These are phyloP conservation scores for Sclerotinia borealis DNA, from an alignment of 2,329 filamentous ascomycete species.

Conservation along the genomic window DNA sequence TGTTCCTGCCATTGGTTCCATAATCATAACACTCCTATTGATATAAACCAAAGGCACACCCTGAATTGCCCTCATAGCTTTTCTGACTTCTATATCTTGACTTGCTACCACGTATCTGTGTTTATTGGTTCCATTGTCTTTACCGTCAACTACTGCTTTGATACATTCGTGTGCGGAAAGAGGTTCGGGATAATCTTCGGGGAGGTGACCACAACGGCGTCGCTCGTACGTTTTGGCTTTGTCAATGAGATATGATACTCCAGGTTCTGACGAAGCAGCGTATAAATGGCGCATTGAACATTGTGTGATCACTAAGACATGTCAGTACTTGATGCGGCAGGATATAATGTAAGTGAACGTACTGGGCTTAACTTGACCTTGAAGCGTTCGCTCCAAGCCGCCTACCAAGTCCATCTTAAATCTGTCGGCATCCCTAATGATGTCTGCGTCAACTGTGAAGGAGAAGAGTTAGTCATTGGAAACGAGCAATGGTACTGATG, in stretches of 20 bases:
- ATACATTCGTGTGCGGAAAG: constrained; percentile 66
- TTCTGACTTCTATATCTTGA: constrained; percentile 60
- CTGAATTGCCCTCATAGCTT: constrained; percentile 57
- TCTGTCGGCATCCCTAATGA: constrained; percentile 72
- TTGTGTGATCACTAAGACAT: constrained; percentile 63
- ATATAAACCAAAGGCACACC: constrained; percentile 77
- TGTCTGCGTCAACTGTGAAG: constrained; percentile 67
- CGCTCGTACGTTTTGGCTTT: constrained; percentile 71
- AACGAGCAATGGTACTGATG: background rate
- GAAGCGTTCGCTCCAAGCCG: constrained; percentile 73
- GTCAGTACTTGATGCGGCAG: constrained; percentile 8
- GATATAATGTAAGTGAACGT: constrained; percentile 31
- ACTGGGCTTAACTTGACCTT: constrained; percentile 80
- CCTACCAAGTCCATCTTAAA: constrained; percentile 87
- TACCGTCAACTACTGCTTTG: constrained; percentile 70
- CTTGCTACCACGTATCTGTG: constrained; percentile 73
- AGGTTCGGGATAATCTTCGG: constrained; percentile 63
- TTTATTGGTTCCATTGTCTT: constrained; percentile 65
- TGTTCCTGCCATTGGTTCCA: constrained; percentile 68
- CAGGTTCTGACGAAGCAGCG: constrained; percentile 49
- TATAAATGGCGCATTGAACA: constrained; percentile 78
- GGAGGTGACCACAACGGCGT: constrained; percentile 71
- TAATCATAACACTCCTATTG: constrained; percentile 69
- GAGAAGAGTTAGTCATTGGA: constrained; percentile 7
- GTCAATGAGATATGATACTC: constrained; percentile 52